Percentiles rank a stretch among this genome's conserved stretches.
These are phyloP conservation scores for Thielaviopsis euricoi DNA, from an alignment of 2,329 filamentous ascomycete species.

Conservation along the genomic window DNA sequence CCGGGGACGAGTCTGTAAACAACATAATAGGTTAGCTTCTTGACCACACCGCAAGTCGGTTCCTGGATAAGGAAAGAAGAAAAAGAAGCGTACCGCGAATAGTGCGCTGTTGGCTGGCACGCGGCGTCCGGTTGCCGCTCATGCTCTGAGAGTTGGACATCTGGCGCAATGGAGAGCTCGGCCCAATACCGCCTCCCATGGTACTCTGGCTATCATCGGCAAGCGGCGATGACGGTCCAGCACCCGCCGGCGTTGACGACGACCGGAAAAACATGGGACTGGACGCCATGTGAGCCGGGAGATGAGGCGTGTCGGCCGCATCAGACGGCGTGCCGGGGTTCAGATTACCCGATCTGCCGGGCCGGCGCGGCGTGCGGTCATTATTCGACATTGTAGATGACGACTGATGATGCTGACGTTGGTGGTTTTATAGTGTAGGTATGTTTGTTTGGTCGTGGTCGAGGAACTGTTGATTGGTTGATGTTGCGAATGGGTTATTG, in stretches of 20 bases:
- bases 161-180: slow-evolving; percentile 34
- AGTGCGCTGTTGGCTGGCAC: slow-evolving; percentile 31
- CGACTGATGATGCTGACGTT: background rate
- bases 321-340: slow-evolving; percentile 7
- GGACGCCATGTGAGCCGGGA: slow-evolving; percentile 37
- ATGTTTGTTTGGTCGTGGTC: background rate
- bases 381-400: slow-evolving; percentile 5
- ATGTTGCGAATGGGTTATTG: too few species aligned
- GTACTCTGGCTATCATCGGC: slow-evolving; percentile 16
- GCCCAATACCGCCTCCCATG: slow-evolving; percentile 19
- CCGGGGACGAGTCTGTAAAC: slow-evolving; percentile 74
- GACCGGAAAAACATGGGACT: slow-evolving; percentile 68
- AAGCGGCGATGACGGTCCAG: slow-evolving; percentile 2
- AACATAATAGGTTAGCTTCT: background rate
- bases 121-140: slow-evolving; percentile 43
- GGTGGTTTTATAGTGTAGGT: background rate
- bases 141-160: slow-evolving; percentile 41
- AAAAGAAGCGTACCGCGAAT: slow-evolving; percentile 5
- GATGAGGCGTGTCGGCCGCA: slow-evolving; percentile 7
- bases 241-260: slow-evolving; percentile 22
- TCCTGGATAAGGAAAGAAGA: background rate
- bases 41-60: background rate
- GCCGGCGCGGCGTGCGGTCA: slow-evolving; percentile 7
- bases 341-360: slow-evolving; percentile 1
- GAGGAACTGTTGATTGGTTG: background rate